Evolutionary conservation across 2,329 filamentous ascomycete genomes (phyloP), one percentile per base, ranked within the genome.

Genomic region (Neofusicoccum kwambonambiense): DNA sequence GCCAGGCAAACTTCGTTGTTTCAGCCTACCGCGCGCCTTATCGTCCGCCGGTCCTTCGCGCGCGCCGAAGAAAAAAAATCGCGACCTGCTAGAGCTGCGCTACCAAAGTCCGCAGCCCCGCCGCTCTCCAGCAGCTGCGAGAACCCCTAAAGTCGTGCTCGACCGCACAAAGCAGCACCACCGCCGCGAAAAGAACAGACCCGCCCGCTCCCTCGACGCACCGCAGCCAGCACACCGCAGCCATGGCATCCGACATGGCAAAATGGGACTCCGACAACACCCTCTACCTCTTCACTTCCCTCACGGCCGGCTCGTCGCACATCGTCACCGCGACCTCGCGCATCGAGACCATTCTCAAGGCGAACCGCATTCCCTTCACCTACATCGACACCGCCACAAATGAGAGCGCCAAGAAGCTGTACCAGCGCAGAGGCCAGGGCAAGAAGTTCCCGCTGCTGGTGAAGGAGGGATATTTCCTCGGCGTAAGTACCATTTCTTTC

Each of bases 321-420:
- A 97, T 98, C 76, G 89, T 98, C 74, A 98, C 95, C 45, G 95
- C 93, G 31, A 98, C 95, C 1, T 96, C 93, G 63, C 91, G 95
- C 54, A 88, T 99, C 70, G 94, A 99, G 80, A 97, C 93, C 12
- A 98, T 99, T 74, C 86, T 99, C 66, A 94, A 92, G 75, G 93
- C 93, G 68, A 97, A 98, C 83, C 90, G 90, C 71, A 90, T 99
- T 65, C 92, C 93, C 11, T 99, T 98, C 82, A 92, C 92, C 76
- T 93, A 92, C 69, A 84, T 97, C 74, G 95, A 99, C 78, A 87
- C 95, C 49, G 92, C 94, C 45, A 96, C 91, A 35, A 92, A 99
- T 76, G 90, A 95, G 65, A 90, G 91, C 74, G 93, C 93, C 39
- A 89, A 90, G 69, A 92, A 91, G 84, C 84, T 98, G 69, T 99